Percentiles rank a stretch among this genome's conserved stretches.
These are phyloP conservation scores for Pisolithus marmoratus DNA, from an alignment of 768 basidiomycete species.

Conservation along the genomic window DNA sequence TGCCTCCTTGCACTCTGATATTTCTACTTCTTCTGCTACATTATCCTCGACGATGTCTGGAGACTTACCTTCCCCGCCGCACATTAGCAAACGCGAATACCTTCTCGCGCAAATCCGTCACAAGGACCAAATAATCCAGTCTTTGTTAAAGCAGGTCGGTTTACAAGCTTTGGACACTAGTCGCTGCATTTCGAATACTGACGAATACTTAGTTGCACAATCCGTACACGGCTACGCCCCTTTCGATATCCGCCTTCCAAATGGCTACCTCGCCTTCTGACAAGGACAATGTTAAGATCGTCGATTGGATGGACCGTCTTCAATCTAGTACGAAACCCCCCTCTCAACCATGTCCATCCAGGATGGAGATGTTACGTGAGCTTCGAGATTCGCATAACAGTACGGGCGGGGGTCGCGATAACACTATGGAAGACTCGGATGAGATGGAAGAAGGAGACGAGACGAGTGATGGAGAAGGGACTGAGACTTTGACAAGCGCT, in stretches of 20 bases:
- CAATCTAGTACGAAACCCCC: slow-evolving; percentile 52
- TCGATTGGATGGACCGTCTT: slow-evolving; percentile 73
- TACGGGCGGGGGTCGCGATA: background rate
- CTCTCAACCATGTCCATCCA: slow-evolving; percentile 32
- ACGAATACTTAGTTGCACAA: slow-evolving; percentile 47
- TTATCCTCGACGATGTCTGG: slow-evolving; percentile 24
- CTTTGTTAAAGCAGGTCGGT: slow-evolving; percentile 72
- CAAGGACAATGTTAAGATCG: slow-evolving; percentile 56
- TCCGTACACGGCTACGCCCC: slow-evolving; percentile 72
- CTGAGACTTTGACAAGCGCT: slow-evolving; percentile 42
- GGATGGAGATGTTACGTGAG: slow-evolving; percentile 24
- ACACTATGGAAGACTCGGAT: slow-evolving; percentile 33
- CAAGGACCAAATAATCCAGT: slow-evolving; percentile 84
- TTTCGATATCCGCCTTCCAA: slow-evolving; percentile 73
- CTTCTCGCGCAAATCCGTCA: slow-evolving; percentile 80
- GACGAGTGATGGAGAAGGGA: slow-evolving; percentile 32
- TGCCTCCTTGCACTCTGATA: slow-evolving; percentile 15
- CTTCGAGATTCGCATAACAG: slow-evolving; percentile 32
- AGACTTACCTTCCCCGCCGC: slow-evolving; percentile 22
- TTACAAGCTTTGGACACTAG: background rate
- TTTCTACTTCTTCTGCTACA: slow-evolving; percentile 33
- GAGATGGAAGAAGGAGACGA: slow-evolving; percentile 28
- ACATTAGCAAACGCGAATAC: slow-evolving; percentile 75
- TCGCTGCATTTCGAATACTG: background rate
- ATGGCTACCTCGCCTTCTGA: slow-evolving; percentile 76